Base-by-base conservation (phyloP, 2,329 filamentous ascomycete genomes). In the Diplodia sapinea region DNA sequence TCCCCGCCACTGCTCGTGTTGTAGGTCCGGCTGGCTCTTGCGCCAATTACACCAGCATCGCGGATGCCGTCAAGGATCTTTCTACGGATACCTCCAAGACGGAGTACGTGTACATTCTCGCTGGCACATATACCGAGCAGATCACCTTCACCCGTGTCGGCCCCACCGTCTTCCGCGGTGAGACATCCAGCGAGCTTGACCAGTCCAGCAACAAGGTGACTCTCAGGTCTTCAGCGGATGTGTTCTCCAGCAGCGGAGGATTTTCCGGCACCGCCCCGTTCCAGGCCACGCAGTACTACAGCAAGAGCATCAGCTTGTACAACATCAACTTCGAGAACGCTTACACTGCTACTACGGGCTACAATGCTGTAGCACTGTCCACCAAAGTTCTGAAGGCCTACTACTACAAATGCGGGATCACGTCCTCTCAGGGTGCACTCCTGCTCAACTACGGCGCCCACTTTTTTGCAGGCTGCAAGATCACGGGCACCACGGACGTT, bases 11-110 rank as follows among this genome's bases (percentile, higher is more conserved):
- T 29, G 56, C 56, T 31, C 56, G 56, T 31, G 56, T 61, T 9
- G 56, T 61, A 0, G 56, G 56, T n/a, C 56, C 56, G 20, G 15
- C 56, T 47, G 56, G 56, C 2, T 61, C 56, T 17, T 61, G 56
- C 23, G 56, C 56, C 56, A 61, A 61, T 7, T 61, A 61, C 56
- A 61, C 56, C 13, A 61, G 38, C 56, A 61, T 61, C 38, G 56
- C 56, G 23, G 56, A 13, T 47, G 56, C 56, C 11, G 13, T 49
- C 6, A 29, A 26, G 3, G 56, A 61, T 11, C 38, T 61, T 31
- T 61, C 56, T 47, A 3, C 26, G 38, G 56, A 61, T 13, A 15
- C 8, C 3, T 47, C 56, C 15, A 61, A 61, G 38, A 61, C 56
- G 12, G 56, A 61, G 23, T 61, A 61, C 31, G 56, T 61, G 13